Evolutionary conservation across 2,329 filamentous ascomycete species (phyloP).

Genomic region (Podosphaera xanthii): DNA sequence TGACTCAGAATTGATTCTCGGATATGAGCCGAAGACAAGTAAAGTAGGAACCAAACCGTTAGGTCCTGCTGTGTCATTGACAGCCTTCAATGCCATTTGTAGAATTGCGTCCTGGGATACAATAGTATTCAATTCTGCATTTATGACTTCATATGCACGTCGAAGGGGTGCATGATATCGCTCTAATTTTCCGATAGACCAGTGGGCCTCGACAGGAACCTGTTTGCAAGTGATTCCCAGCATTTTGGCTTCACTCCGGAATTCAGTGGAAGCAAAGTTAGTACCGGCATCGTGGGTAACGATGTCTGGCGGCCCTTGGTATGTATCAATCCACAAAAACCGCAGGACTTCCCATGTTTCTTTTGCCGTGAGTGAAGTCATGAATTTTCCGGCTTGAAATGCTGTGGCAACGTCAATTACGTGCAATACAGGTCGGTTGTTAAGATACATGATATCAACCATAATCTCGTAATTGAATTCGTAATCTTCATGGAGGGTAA

Average conservation of each 20-base stretch:
- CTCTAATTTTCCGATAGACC: constrained; percentile 1
- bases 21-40: constrained; percentile 1
- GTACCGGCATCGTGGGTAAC: background rate
- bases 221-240: background rate
- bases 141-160: background rate
- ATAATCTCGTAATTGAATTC: constrained; percentile 2
- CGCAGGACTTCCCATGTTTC: too few species aligned
- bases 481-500: background rate
- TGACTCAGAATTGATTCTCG: background rate
- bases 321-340: too few species aligned
- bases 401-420: background rate
- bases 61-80: background rate
- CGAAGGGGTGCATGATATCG: background rate
- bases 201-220: constrained; percentile 1
- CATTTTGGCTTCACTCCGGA: background rate
- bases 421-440: background rate
- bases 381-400: background rate
- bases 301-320: background rate
- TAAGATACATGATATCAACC: constrained; percentile 1
- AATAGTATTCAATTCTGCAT: background rate
- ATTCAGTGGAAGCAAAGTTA: constrained; percentile 3
- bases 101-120: background rate
- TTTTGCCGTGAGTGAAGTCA: too few species aligned
- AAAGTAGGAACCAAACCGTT: background rate
- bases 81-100: constrained; percentile 1